Conservation (phyloP, 192 early-diverging fungal species). For the Entomortierella chlamydospora region DNA sequence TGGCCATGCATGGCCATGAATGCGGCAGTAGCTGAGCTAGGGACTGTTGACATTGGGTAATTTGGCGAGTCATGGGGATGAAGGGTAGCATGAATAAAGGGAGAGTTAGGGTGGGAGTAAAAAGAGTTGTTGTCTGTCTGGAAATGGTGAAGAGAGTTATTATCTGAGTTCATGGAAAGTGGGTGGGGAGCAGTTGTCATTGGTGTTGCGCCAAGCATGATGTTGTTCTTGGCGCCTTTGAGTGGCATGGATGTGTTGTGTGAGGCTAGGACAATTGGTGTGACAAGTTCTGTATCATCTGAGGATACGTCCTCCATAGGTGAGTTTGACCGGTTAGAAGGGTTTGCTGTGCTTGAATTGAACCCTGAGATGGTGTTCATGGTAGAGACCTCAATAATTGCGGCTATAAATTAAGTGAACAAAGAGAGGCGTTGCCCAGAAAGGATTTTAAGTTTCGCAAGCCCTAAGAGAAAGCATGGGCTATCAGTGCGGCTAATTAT, state of each 20-base stretch:
- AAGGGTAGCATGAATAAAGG: constrained; percentile 15
- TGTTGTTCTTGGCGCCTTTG: constrained; percentile 40
- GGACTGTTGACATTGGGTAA: background rate
- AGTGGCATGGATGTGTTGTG: constrained; percentile 13
- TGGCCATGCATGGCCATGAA: constrained; percentile 50
- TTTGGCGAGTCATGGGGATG: constrained; percentile 2
- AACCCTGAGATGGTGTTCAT: background rate
- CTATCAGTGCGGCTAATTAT: background rate
- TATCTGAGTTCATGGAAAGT: constrained; percentile 34
- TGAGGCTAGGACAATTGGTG: constrained; percentile 12
- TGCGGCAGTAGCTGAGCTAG: constrained; percentile 22
- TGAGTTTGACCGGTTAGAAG: background rate
- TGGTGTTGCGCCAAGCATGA: constrained; percentile 30
- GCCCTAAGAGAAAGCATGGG: background rate
- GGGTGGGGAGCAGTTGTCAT: constrained; percentile 17
- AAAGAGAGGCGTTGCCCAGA: background rate
- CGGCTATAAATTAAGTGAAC: background rate
- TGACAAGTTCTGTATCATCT: constrained; percentile 17
- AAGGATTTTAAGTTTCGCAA: background rate
- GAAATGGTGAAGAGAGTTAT: constrained; percentile 46
- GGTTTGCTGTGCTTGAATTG: background rate
- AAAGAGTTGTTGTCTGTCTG: constrained; percentile 21
- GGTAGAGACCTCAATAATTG: background rate
- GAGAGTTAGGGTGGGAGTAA: constrained; percentile 3
- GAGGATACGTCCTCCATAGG: constrained; percentile 5